Base-by-base conservation (phyloP, 73 alveolate genomes). In the Effrenium voratum region DNA sequence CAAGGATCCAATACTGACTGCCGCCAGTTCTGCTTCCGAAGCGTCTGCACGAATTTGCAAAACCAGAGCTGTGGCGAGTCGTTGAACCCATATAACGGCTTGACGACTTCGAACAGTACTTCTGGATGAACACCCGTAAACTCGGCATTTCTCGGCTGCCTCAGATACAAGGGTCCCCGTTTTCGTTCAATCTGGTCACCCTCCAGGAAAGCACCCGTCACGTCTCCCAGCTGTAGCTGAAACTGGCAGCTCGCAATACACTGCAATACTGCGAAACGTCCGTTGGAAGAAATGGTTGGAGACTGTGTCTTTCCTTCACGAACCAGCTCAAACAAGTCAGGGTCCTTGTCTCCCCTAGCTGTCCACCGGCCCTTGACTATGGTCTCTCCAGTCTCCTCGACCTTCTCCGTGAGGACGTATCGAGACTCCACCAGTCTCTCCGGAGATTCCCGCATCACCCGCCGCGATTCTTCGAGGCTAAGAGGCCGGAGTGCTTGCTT, bases 171-270 rank as follows among this genome's bases (percentile, higher is more conserved):
- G 13, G 16, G 36, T 5, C 57, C 59, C 13, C 41, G 13, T 12
- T 30, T 4, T 19, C 86, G 3, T 2, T 12, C 52, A 30, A 43
- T 75, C 81, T 70, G 47, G 19, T 75, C 86, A 28, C 59, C 57
- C 45, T 75, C 86, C 6, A 75, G 86, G 40, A 75, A 75, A 10
- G 86, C 86, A 8, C 86, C 86, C 1, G 86, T 75, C 19, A 75
- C 86, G 40, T 75, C 86, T 24, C 86, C 86, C 4, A 75, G 36
- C 36, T 75, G 86, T 57, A 75, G 3, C 38, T 8, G 34, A 40
- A 13, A 75, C 59, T 75, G 55, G 41, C 41, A n/a, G 26, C 86
- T 75, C 4, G 86, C 86, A 3, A 75, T 75, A 3, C 40, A 16
- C 59, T 75, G 86, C 4, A 75, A 4, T 5, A 75, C 59, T 2